Conservation (phyloP, 202 grass and related monocot genomes). For the Saccharum hybrid region DNA sequence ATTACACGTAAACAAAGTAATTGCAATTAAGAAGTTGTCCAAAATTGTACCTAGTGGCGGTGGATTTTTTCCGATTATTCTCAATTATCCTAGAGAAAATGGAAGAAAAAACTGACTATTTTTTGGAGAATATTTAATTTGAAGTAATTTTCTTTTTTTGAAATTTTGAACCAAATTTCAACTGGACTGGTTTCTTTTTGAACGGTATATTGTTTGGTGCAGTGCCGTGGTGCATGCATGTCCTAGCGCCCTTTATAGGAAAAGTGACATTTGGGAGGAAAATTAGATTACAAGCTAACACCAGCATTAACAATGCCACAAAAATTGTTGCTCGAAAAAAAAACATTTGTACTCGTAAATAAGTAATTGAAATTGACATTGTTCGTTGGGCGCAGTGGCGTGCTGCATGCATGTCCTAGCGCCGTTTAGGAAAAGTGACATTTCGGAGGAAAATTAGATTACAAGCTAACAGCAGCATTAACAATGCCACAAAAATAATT, state of each 20-base stretch:
- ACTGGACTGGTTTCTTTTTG: background rate
- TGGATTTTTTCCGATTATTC: too few species aligned
- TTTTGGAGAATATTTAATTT: background rate
- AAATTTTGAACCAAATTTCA: background rate
- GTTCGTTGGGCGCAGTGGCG: background rate
- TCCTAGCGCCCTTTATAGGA: background rate
- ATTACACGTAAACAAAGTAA: background rate
- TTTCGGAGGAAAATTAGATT: conserved; percentile 29
- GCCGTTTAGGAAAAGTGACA: conserved; percentile 19
- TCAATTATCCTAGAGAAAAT: too few species aligned
- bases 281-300: conserved; percentile 50
- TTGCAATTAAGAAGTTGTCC: background rate
- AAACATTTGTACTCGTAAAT: too few species aligned
- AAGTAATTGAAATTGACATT: too few species aligned
- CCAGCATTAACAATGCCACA: conserved; percentile 35
- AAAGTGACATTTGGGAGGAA: conserved; percentile 17
- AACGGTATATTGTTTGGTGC: background rate
- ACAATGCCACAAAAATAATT: background rate
- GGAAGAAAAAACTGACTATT: too few species aligned
- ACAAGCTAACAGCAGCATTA: conserved; percentile 53
- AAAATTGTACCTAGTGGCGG: background rate
- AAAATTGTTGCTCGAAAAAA: conserved; percentile 1
- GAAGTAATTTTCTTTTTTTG: too few species aligned
- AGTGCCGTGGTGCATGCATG: background rate
- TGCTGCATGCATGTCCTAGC: background rate